Conservation (phyloP, 1,284 basidiomycete species). For the Marasmius oreades region DNA sequence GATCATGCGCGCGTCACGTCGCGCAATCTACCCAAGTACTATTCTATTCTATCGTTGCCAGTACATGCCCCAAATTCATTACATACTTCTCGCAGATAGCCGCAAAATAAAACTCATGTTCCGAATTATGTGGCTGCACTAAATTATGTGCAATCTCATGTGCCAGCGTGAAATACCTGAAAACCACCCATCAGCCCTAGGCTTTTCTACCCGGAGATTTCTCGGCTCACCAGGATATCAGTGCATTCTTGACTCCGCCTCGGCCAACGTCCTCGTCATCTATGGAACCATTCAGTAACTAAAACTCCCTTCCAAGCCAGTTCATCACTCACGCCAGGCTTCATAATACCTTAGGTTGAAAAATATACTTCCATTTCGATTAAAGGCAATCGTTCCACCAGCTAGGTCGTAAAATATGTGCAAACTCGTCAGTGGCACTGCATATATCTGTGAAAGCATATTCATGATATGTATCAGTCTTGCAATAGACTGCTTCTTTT, state of each 20-base stretch:
- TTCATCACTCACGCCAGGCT: conserved; percentile 73
- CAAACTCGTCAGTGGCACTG: conserved; percentile 64
- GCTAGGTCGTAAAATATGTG: conserved; percentile 85
- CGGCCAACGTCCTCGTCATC: conserved; percentile 67
- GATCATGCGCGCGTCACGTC: not conserved
- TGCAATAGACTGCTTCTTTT: conserved; percentile 51
- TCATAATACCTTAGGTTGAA: conserved; percentile 86
- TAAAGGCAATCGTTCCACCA: conserved; percentile 91
- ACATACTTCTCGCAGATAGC: conserved; percentile 76
- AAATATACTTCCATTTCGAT: conserved; percentile 86
- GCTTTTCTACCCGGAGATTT: too few relatives aligned
- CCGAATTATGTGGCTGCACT: conserved; percentile 74
- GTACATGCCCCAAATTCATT: conserved; percentile 23
- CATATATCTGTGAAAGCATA: conserved; percentile 57
- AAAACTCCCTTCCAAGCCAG: not conserved
- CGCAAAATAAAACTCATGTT: conserved; percentile 94
- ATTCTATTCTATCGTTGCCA: not conserved
- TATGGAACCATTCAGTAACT: conserved; percentile 25
- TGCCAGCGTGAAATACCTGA: conserved; percentile 86
- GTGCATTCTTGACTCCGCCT: conserved; percentile 64
- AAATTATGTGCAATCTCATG: conserved; percentile 91
- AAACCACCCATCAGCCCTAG: too few relatives aligned
- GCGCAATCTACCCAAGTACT: not conserved
- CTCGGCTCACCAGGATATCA: conserved; percentile 67
- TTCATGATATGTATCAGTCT: conserved; percentile 70